phyloP scores from a whole-genome alignment of 768 basidiomycete genomes.

The Cystofilobasidium ferigula region DNA sequence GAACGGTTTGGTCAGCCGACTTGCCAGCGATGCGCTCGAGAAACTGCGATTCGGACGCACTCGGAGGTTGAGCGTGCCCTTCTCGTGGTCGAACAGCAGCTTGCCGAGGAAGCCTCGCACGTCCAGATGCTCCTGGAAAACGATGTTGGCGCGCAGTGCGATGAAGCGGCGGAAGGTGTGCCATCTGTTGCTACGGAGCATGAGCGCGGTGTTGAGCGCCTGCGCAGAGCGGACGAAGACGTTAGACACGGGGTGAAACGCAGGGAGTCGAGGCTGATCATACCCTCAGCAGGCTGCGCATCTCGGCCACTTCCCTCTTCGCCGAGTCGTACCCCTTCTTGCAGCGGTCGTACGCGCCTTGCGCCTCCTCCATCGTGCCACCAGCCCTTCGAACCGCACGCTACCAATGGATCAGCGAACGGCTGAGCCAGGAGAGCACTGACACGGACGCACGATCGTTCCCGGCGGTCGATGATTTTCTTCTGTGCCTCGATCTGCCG shows the following conservation, averaged over 20 bases:
- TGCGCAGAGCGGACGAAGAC: constrained; percentile 32
- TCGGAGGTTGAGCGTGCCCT: constrained; percentile 55
- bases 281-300: constrained; percentile 29
- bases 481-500: constrained; percentile 54
- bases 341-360: constrained; percentile 56
- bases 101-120: constrained; percentile 83
- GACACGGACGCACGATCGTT: constrained; percentile 50
- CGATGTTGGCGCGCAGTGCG: constrained; percentile 60
- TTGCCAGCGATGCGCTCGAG: constrained; percentile 16
- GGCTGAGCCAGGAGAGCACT: too few relatives aligned
- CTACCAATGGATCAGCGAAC: constrained; percentile 11
- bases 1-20: constrained; percentile 5
- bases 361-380: constrained; percentile 65
- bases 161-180: constrained; percentile 78
- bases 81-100: constrained; percentile 66
- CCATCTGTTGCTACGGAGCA: constrained; percentile 62
- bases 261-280: background rate
- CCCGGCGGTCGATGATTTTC: constrained; percentile 55
- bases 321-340: constrained; percentile 52
- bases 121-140: constrained; percentile 66
- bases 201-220: constrained; percentile 58
- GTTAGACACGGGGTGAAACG: background rate
- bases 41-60: constrained; percentile 35
- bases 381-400: constrained; percentile 65
- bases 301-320: constrained; percentile 53